These are phyloP conservation scores for Metarhizium rileyi DNA, from an alignment of 2,329 filamentous ascomycete species.

Conservation along the genomic window DNA sequence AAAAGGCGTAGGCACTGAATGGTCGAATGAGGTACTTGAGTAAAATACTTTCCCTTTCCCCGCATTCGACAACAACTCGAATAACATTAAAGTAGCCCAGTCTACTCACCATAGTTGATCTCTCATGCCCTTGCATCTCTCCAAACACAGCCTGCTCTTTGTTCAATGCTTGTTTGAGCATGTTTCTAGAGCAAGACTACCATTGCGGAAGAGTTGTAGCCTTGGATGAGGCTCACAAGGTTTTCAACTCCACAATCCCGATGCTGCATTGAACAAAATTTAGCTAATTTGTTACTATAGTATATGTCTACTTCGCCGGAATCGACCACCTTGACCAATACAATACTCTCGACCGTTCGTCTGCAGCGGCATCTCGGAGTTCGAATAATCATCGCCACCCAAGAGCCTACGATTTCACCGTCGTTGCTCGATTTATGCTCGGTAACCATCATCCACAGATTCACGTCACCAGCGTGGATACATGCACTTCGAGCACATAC, in stretches of 20 bases:
- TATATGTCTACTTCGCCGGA: slow-evolving; percentile 50
- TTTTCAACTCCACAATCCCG: too few relatives aligned
- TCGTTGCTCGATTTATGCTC: slow-evolving; percentile 59
- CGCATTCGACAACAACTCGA: background rate
- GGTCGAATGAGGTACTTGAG: background rate
- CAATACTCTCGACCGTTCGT: slow-evolving; percentile 50
- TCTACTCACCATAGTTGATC: slow-evolving; percentile 55
- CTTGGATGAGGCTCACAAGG: slow-evolving; percentile 61
- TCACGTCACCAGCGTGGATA: slow-evolving; percentile 54
- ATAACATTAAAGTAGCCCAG: slow-evolving; percentile 25
- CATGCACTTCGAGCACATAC: slow-evolving; percentile 30
- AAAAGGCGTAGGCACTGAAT: background rate
- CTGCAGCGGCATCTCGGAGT: slow-evolving; percentile 58
- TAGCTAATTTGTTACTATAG: slow-evolving; percentile 21
- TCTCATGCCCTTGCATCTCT: slow-evolving; percentile 60
- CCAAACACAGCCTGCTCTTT: slow-evolving; percentile 54
- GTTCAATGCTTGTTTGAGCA: slow-evolving; percentile 57
- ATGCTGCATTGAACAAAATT: background rate
- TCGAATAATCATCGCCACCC: slow-evolving; percentile 59
- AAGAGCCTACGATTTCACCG: slow-evolving; percentile 61
- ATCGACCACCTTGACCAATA: slow-evolving; percentile 46
- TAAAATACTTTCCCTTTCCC: too few relatives aligned
- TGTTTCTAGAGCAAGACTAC: slow-evolving; percentile 47
- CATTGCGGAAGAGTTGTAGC: slow-evolving; percentile 49
- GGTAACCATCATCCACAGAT: slow-evolving; percentile 58